Evolutionary conservation across 2,329 filamentous ascomycete genomes (phyloP), one percentile per base, ranked within the genome.

Genomic region (Verticillium alfalfae): DNA sequence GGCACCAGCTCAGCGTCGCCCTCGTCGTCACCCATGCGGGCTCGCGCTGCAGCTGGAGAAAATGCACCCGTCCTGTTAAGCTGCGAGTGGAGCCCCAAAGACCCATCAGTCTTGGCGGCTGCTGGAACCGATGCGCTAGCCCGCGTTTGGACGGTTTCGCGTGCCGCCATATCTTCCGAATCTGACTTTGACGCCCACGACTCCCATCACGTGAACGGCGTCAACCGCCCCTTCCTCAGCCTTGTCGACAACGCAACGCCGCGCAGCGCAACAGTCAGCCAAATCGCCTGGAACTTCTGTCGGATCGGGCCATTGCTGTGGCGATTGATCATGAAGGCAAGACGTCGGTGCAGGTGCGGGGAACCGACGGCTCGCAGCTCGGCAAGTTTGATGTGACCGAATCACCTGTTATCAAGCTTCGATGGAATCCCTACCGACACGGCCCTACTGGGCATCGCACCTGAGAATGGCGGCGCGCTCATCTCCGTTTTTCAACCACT

Each of bases 91-190:
- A 88, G 84, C 79, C 86, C 86, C 68, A 80, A 73, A 75, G 82
- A 88, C 78, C 83, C 86, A 73, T 84, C 82, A 63, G 78, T 87
- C 76, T 80, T 89, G 80, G 86, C 85, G 75, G 85, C 85, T 80
- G 85, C 84, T 78, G 86, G 86, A 70, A 88, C 85, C 73, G 86
- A 88, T 79, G 84, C 86, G 76, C 84, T 88, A 84, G 86, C 86
- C 79, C 85, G 86, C 66, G 81, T 88, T 76, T 88, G 86, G 86
- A 87, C 83, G 65, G 74, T 88, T 68, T 81, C 83, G 73, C 82
- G 81, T 81, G 78, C 78, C 71, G 75, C 79, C 68, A 76, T 77
- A 67, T 61, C 60, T 54, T 26, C 60, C 59, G 57, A 62, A 56
- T 45, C 62, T 34, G 61, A 67, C 59, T 45, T 45, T 13, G 61